Evolutionary conservation across 2,329 filamentous ascomycete genomes (phyloP), one percentile per base, ranked within the genome.

Genomic region (Basipetospora sp.): DNA sequence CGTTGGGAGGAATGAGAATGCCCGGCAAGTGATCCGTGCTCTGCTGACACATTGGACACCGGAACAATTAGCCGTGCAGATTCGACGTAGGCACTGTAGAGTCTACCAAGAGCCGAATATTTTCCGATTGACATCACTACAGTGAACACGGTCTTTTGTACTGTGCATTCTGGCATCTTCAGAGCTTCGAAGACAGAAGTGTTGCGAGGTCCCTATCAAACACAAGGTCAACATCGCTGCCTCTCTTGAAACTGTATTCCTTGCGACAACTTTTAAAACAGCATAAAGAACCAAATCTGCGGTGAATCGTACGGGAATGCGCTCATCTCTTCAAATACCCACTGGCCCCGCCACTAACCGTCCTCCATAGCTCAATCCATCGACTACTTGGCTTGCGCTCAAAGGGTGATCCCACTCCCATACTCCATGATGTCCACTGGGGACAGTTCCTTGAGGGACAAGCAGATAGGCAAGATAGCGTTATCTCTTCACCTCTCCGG

Each of bases 391-490:
- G n/a, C n/a, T n/a, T n/a, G n/a, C n/a, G n/a, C n/a, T n/a, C n/a
- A n/a, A n/a, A n/a, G n/a, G n/a, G n/a, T n/a, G n/a, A n/a, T n/a
- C n/a, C n/a, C n/a, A n/a, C n/a, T n/a, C n/a, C n/a, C n/a, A n/a
- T n/a, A n/a, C n/a, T n/a, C n/a, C 19, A 41, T 17, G 22, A 69
- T 69, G 65, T 58, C 64, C 45, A 53, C 61, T 45, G 64, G 59
- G 42, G 61, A 56, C 38, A 60, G 54, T 44, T 63, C 63, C 30
- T 49, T 69, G 48, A 59, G 65, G 50, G 65, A 69, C 54, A 64
- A 63, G 52, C 65, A 69, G 49, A 65, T 68, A 51, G 55, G 64
- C 66, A 53, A 37, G 50, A 43, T 31, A 14, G 16, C 31, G n/a
- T n/a, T n/a, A n/a, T n/a, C 22, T 25, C 6, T 25, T 25, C 22